Evolutionary conservation across 2,329 filamentous ascomycete genomes (phyloP).

Genomic region (Sclerotinia trifoliorum): DNA sequence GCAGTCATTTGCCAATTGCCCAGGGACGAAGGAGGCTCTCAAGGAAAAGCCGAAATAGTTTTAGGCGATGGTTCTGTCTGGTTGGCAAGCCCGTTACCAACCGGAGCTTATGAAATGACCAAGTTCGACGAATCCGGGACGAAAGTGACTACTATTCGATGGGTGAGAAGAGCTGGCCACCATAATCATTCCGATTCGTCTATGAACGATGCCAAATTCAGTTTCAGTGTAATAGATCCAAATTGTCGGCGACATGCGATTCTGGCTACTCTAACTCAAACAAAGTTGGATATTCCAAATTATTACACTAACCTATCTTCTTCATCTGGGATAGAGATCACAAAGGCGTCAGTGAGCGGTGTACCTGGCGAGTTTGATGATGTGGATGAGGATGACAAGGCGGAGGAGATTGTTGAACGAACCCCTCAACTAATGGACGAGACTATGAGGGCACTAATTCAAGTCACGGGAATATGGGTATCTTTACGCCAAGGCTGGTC

Average conservation of each 20-base stretch:
- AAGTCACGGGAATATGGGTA: constrained; percentile 53
- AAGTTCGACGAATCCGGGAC: constrained; percentile 53
- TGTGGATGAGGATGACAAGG: constrained; percentile 9
- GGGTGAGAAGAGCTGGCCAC: constrained; percentile 57
- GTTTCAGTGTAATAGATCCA: constrained; percentile 74
- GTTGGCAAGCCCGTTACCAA: constrained; percentile 52
- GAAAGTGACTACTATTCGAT: constrained; percentile 58
- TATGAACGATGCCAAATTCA: constrained; percentile 57
- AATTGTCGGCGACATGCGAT: constrained; percentile 69
- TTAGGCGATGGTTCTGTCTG: constrained; percentile 62
- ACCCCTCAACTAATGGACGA: constrained; percentile 45
- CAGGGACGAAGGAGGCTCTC: constrained; percentile 49
- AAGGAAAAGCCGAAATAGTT: constrained; percentile 56
- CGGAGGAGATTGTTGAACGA: constrained; percentile 37
- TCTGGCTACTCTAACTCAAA: constrained; percentile 64
- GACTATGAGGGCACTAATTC: constrained; percentile 49
- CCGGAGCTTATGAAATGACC: constrained; percentile 66
- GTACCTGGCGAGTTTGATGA: constrained; percentile 23
- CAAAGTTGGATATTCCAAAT: constrained; percentile 67
- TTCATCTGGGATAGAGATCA: constrained; percentile 49
- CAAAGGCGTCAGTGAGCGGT: constrained; percentile 28
- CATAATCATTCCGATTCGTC: constrained; percentile 33
- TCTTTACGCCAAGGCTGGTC: constrained; percentile 48
- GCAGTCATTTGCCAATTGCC: constrained; percentile 66
- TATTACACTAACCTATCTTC: constrained; percentile 59